These are phyloP conservation scores for Wickerhamomyces ciferrii DNA, from an alignment of 805 yeast species.

Conservation along the genomic window DNA sequence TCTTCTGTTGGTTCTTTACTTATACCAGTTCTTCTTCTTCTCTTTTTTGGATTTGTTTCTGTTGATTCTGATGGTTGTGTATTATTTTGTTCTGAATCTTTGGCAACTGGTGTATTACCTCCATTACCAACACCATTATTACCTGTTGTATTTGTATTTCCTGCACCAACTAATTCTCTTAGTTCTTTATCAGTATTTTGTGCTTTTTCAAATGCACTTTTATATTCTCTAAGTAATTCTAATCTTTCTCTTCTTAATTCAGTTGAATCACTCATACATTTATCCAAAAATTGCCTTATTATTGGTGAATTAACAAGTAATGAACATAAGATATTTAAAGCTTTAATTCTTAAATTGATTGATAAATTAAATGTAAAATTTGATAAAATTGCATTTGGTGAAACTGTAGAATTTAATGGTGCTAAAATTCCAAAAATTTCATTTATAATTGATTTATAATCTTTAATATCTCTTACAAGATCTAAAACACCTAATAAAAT, in stretches of 20 bases:
- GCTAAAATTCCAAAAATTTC: constrained; percentile 50
- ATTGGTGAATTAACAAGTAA: constrained; percentile 52
- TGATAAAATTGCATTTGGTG: constrained; percentile 40
- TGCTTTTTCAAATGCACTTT: constrained; percentile 45
- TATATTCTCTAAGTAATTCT: constrained; percentile 60
- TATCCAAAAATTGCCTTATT: constrained; percentile 62
- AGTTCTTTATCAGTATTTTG: constrained; percentile 37
- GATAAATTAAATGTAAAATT: constrained; percentile 54
- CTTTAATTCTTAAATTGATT: constrained; percentile 46
- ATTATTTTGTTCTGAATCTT: background rate
- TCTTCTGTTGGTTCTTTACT: constrained; percentile 32
- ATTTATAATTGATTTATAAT: constrained; percentile 43
- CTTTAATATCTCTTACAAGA: constrained; percentile 50
- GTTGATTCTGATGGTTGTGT: constrained; percentile 7
- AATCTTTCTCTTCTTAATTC: constrained; percentile 59
- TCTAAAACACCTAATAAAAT: constrained; percentile 70
- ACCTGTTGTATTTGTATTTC: constrained; percentile 4
- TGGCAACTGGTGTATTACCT: background rate
- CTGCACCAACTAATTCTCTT: constrained; percentile 24
- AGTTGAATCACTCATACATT: constrained; percentile 59
- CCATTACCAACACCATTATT: constrained; percentile 13
- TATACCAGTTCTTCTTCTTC: constrained; percentile 26
- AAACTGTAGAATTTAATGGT: constrained; percentile 46
- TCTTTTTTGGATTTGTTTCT: constrained; percentile 16
- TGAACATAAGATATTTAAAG: constrained; percentile 59